These are phyloP conservation scores for Spathaspora hagerdaliae DNA, from an alignment of 805 yeast species.

Conservation along the genomic window DNA sequence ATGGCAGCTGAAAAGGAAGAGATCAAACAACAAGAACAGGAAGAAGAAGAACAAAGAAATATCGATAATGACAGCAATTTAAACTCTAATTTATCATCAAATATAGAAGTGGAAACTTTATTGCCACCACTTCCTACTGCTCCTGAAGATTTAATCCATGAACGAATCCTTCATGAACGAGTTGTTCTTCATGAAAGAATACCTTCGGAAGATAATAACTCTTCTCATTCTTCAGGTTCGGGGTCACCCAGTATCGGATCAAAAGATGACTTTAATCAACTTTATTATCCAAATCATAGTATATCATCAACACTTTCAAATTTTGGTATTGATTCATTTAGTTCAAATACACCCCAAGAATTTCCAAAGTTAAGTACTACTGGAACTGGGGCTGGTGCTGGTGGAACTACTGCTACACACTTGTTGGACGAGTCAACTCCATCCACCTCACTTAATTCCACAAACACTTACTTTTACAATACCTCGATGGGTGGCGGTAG, in stretches of 20 bases:
- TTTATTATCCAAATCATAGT: background rate
- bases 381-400: background rate
- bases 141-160: slow-evolving; percentile 6
- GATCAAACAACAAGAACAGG: background rate
- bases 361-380: slow-evolving; percentile 8
- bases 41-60: background rate
- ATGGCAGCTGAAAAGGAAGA: background rate
- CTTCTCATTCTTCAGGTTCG: background rate
- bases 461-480: too few species aligned
- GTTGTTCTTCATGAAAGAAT: background rate
- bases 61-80: background rate
- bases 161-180: background rate
- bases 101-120: slow-evolving; percentile 13
- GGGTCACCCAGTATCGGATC: background rate
- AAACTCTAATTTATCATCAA: background rate
- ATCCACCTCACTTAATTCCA: too few species aligned
- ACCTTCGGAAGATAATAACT: background rate
- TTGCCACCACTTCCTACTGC: slow-evolving; percentile 29
- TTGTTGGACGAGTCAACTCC: background rate
- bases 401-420: background rate
- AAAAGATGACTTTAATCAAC: slow-evolving; percentile 1
- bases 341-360: slow-evolving; percentile 5
- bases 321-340: slow-evolving; percentile 14
- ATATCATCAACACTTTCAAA: slow-evolving; percentile 5
- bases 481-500: too few species aligned